Base-by-base conservation (phyloP, 768 basidiomycete genomes). In the Termitomyces titanicus region DNA sequence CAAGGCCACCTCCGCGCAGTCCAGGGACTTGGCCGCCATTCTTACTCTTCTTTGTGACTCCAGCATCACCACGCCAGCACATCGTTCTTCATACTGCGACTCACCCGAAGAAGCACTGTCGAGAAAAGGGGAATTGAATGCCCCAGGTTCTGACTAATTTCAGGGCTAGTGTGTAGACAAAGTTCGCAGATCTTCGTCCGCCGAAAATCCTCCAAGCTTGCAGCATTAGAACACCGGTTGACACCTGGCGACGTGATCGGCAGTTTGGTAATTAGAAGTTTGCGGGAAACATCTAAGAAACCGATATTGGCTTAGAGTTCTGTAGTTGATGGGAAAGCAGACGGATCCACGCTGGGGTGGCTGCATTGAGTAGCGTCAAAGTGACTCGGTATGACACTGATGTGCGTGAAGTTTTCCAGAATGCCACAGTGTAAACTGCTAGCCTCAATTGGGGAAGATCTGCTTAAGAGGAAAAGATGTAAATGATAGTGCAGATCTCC, bases 231-330 rank as follows among this genome's bases (percentile, higher is more conserved):
- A 61, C 17, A 42, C 56, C 56, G 54, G 56, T 46, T 49, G 49
- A 47, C 54, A 37, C 47, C 42, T n/a, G 53, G 61, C 61, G 61
- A 60, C 50, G 40, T 63, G 61, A 63, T 63, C 61, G 61, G 61
- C 61, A 58, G 39, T 58, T 60, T 54, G 27, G 52, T 63, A 63
- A 63, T 55, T 42, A 38, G 38, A 53, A 60, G 51, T 5, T 38
- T 45, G 54, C 54, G 59, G 59, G 50, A 35, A 58, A 55, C 54
- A 58, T 58, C 47, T 55, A 48, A 35, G 54, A 55, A 40, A 44
- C 60, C 60, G 56, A 47, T n/a, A 29, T 46, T 50, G 37, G 44
- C 54, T 58, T 9, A 57, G 29, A 39, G 43, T 62, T 55, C 46
- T 47, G 24, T 22, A 40, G 29, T 29, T 39, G 53, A 47, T 31